Percentiles rank a stretch among this genome's conserved stretches.
phyloP scores from a whole-genome alignment of 1,284 basidiomycete species.

The Fomitopsis betulina region DNA sequence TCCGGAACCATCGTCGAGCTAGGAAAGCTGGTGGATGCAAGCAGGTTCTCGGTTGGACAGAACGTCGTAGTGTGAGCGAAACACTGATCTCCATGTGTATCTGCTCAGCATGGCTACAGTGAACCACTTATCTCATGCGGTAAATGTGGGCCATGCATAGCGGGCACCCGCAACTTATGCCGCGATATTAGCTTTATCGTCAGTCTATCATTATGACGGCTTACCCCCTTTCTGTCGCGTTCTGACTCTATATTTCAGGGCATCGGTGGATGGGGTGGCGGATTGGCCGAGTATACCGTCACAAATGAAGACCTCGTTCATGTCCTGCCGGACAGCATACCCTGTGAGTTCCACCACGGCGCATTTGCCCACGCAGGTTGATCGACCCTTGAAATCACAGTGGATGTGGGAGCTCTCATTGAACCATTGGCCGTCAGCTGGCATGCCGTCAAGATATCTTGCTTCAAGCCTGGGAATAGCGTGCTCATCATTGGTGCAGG shows the following conservation, averaged over 20 bases:
- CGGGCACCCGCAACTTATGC: slow-evolving; percentile 21
- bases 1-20: slow-evolving; percentile 27
- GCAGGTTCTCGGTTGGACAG: slow-evolving; percentile 21
- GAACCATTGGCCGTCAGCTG: slow-evolving; percentile 31
- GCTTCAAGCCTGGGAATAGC: slow-evolving; percentile 21
- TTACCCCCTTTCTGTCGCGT: not conserved
- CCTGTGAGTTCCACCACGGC: slow-evolving; percentile 10
- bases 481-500: slow-evolving; percentile 30
- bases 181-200: slow-evolving; percentile 22
- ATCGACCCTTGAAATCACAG: slow-evolving; percentile 4
- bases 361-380: not conserved
- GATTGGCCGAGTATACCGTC: slow-evolving; percentile 27
- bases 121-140: slow-evolving; percentile 27
- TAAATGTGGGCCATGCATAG: slow-evolving; percentile 13
- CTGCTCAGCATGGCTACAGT: slow-evolving; percentile 10
- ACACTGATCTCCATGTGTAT: not conserved
- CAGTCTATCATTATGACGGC: not conserved
- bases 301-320: slow-evolving; percentile 23
- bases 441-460: slow-evolving; percentile 26
- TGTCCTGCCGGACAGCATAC: slow-evolving; percentile 21
- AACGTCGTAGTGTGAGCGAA: slow-evolving; percentile 26
- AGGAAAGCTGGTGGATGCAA: slow-evolving; percentile 22
- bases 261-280: slow-evolving; percentile 19
- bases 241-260: slow-evolving; percentile 9
- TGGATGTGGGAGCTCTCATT: slow-evolving; percentile 27